Base-by-base conservation (phyloP, 192 early-diverging fungal species). In the Coemansia sp. region DNA sequence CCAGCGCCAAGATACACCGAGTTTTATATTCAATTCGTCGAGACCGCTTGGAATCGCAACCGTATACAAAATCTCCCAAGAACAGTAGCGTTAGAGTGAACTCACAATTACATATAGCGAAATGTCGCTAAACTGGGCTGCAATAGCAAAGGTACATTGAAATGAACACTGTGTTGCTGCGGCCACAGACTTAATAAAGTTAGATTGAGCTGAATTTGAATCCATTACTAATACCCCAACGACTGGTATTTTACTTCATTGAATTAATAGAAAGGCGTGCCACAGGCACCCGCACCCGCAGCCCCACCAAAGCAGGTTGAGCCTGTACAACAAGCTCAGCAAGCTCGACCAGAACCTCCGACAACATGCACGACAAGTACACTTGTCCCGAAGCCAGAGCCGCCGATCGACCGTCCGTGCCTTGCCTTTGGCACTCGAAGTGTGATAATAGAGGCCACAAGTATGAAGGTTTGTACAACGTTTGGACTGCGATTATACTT, bases 131-230 rank as follows among this genome's bases (percentile, higher is more conserved):
- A 66, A 61, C 37, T 77, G 76, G 76, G 70, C 76, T n/a, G 62
- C 76, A n/a, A 57, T 77, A 36, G 63, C 76, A 77, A 77, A 77
- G 76, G 76, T 77, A 73, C 19, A 11, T 32, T 7, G 6, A 15
- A 31, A 29, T 17, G 31, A 34, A 12, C 10, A 4, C 15, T n/a
- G 32, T 5, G 11, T 59, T 31, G 64, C 46, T 53, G 34, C 41
- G 32, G 65, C 45, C 46, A 15, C 25, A 19, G 21, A 19, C 59
- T 23, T 19, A 23, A 37, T 12, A 37, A 38, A 36, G 36, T 8
- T 21, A 61, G 59, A 61, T 61, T 39, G 57, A 48, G 53, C 32
- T 11, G 12, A 32, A 57, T 57, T 57, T 36, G 59, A 61, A n/a
- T 38, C 59, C 9, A 38, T 17, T 21, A 36, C 59, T 61, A 36